These are phyloP conservation scores for Termitomyces sp. DNA, from an alignment of 768 basidiomycete species.

Conservation along the genomic window DNA sequence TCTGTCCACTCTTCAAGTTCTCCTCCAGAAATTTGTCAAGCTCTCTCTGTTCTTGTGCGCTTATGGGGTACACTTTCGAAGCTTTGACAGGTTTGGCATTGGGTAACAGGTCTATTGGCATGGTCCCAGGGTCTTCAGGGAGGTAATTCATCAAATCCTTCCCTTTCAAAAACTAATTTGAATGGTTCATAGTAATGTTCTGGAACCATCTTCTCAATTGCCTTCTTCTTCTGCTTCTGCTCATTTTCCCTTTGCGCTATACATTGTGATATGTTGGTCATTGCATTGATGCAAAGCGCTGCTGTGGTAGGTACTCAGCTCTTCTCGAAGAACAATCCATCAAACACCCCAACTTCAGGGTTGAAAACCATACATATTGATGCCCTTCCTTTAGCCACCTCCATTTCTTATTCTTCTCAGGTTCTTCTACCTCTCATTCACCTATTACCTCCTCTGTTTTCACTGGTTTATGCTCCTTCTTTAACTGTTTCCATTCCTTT, in stretches of 20 bases:
- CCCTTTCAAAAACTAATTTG: no score
- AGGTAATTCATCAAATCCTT: no score
- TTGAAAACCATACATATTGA: conserved; percentile 5
- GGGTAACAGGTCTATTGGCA: no score
- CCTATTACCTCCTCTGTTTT: background rate
- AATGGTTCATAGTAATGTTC: no score
- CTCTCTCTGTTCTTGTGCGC: conserved; percentile 27
- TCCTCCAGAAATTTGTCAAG: conserved; percentile 27
- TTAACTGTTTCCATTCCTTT: background rate
- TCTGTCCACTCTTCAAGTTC: conserved; percentile 25
- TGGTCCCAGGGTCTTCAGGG: no score
- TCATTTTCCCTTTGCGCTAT: background rate
- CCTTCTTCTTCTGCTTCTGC: background rate
- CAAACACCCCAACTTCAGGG: conserved; percentile 2
- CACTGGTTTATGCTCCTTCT: background rate
- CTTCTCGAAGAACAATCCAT: background rate
- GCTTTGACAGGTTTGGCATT: no score
- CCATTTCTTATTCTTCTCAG: background rate
- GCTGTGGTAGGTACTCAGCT: background rate
- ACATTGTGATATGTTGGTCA: conserved; percentile 1
- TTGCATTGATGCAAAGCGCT: background rate
- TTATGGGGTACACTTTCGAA: conserved; percentile 34
- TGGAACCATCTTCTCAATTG: no score
- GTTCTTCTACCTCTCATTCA: background rate
- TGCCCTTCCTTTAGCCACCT: conserved; percentile 1